Evolutionary conservation across 441 rosid species (phyloP), one percentile per base, ranked within the genome.

Genomic region (Manihot esculenta): DNA sequence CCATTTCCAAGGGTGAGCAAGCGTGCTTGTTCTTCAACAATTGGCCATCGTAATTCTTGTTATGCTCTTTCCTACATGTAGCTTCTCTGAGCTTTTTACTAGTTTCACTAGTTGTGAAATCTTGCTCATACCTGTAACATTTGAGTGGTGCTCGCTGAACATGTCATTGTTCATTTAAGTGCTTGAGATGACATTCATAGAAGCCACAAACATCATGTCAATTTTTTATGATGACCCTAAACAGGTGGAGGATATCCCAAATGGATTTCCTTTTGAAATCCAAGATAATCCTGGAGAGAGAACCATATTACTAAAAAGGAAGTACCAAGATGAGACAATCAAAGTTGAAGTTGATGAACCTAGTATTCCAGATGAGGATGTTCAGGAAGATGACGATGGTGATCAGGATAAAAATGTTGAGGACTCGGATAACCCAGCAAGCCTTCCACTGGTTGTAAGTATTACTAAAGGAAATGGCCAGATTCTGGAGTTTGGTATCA

Each of bases 281-380:
- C 75, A 81, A 61, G 91, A 90, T 74, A 78, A 70, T 41, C 75
- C 82, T 21, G 96, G 96, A 33, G 93, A 90, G 73, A 80, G 89
- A 74, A 84, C 90, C 41, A 38, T 90, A 51, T 44, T 78, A 20
- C 67, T 90, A 8, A 69, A 68, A 63, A 85, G 91, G 66, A 68
- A 44, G 38, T 84, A 76, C 64, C 78, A 77, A n/a, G 90, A 77
- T 75, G 89, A 90, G 78, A 69, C 47, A 9, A 85, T 90, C 68
- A 75, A 79, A 75, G 90, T 90, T 44, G 88, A 83, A 77, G 90
- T 88, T 68, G 89, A 87, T 79, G 71, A 76, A 67, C 80, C 83
- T 8, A 44, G 63, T 62, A 55, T 56, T 53, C 77, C 53, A 1
- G 81, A 9, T 7, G 64, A 20, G 1, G 79, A 61, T 2, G 78